Evolutionary conservation across 352 stramenopile genomes (phyloP).

Genomic region (Phytopythium litorale): DNA sequence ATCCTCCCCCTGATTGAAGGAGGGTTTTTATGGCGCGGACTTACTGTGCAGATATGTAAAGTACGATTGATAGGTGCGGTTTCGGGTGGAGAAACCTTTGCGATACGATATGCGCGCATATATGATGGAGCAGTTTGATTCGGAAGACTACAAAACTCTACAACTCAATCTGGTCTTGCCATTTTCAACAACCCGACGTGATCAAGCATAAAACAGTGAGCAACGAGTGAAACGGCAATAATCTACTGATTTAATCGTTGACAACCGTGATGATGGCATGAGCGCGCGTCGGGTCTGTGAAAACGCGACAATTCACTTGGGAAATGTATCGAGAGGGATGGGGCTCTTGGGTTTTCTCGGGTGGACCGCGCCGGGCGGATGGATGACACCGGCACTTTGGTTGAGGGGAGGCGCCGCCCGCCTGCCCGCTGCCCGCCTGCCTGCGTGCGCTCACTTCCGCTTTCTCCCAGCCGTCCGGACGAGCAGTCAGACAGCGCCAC

Average conservation of each 20-base stretch:
- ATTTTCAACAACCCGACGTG: neutral
- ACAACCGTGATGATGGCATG: neutral
- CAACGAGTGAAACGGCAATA: too few species aligned
- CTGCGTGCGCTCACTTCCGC: neutral
- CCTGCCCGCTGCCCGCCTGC: too few species aligned
- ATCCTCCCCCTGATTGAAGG: slow-evolving; percentile 3
- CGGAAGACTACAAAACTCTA: neutral
- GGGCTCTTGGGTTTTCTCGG: neutral
- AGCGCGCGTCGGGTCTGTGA: neutral
- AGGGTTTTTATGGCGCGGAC: neutral
- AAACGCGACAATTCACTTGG: neutral
- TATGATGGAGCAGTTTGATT: neutral
- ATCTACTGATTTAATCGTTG: neutral
- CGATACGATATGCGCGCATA: neutral
- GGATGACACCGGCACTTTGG: neutral
- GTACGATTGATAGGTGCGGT: neutral
- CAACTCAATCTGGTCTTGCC: neutral
- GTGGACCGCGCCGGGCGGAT: neutral
- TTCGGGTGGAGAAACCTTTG: neutral
- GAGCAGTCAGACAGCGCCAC: neutral
- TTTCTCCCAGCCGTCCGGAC: neutral
- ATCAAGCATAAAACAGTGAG: neutral
- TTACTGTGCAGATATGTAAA: neutral
- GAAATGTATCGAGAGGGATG: neutral
- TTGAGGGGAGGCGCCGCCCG: neutral